phyloP scores from a whole-genome alignment of 352 stramenopile species.

The Globisporangium viniferum region DNA sequence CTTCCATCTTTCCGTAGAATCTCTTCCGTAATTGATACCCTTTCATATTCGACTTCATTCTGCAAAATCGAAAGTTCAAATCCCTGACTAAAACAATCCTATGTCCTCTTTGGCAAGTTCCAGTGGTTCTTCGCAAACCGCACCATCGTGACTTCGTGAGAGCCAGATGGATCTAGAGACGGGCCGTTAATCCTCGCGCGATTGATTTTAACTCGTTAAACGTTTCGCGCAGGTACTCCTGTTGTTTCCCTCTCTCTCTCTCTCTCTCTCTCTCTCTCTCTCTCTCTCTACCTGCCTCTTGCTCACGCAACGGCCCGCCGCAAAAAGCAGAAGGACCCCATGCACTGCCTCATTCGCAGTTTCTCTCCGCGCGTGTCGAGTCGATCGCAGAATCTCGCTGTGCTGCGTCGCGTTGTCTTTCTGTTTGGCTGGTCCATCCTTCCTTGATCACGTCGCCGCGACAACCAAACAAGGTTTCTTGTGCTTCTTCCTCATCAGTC shows the following conservation, averaged over 20 bases:
- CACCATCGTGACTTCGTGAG: not conserved
- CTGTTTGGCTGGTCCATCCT: not conserved
- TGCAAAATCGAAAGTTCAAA: not conserved
- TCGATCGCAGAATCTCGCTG: not conserved
- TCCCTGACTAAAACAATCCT: not conserved
- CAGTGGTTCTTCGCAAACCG: not conserved
- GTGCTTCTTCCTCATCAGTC: not conserved
- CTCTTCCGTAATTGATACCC: not conserved
- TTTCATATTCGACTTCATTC: not conserved
- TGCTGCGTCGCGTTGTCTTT: not conserved
- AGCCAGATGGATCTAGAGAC: not conserved
- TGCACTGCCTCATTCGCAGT: not conserved
- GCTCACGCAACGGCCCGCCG: not conserved
- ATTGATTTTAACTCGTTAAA: conserved; percentile 1
- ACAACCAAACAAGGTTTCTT: not conserved
- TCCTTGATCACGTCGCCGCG: not conserved
- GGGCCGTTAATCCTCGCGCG: not conserved
- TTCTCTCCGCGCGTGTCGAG: not conserved
- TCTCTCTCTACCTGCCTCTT: no score
- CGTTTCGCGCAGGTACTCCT: not conserved
- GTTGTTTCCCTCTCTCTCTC: not conserved
- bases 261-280: not conserved
- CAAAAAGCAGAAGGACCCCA: not conserved
- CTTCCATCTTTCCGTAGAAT: not conserved
- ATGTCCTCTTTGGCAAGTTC: not conserved